Base-by-base conservation (phyloP, 179 eudicot genomes). In the Beta lomatogona region DNA sequence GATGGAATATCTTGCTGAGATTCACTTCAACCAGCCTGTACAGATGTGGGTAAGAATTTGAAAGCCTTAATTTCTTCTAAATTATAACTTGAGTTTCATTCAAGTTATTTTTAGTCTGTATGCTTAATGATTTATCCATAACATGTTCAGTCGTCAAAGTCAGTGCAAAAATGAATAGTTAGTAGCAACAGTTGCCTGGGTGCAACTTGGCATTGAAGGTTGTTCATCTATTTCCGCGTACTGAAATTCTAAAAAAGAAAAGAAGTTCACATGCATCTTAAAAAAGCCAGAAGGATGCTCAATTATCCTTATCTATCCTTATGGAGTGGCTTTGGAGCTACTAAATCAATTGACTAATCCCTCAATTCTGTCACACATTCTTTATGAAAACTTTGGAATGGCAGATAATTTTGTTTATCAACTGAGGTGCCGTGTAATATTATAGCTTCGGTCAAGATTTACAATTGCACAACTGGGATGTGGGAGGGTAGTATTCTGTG, bases 1-100 rank as follows among this genome's bases (percentile, higher is more conserved):
- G 87, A 91, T 96, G 99, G 99, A 96, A 85, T 96, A 96, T 86
- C 95, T 96, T 77, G 99, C 99, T 88, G 93, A 93, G 84, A 90
- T 94, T 82, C 91, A 94, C 85, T 88, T 93, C 77, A 91, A 86
- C 80, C 99, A 96, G 88, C 97, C 99, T 50, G 87, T 94, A 18
- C 97, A 91, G 90, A 94, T 96, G 99, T 96, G 98, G 99, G 99
- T 96, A 91, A 88, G 99, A 75, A 75, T 44, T 44, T 19, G 63
- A 36, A 18, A 13, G 36, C 72, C 21, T 58, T 66, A 59, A 58
- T n/a, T 46, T 78, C 74, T 80, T 69, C 31, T 44, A 53, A n/a
- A 16, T 21, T 54, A 0, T 22, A 9, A 65, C 73, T 15, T 7
- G 25, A 15, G 4, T 0, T 73, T 18, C 3, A 8, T 31, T 2